Evolutionary conservation across 441 rosid species (phyloP), one percentile per base, ranked within the genome.

Genomic region (Eutrema salsugineum): DNA sequence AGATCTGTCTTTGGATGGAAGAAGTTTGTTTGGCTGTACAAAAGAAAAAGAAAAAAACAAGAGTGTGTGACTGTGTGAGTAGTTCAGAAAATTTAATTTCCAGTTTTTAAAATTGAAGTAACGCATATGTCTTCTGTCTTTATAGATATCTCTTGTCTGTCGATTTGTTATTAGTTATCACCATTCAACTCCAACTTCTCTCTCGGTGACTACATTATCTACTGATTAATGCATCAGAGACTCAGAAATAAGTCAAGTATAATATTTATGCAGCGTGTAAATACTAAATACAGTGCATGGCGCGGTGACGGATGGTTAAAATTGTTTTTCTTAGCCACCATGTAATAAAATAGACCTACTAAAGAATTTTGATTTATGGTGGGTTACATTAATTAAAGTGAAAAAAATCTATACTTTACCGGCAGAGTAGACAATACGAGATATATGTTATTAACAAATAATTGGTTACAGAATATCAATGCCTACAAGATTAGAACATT

Each of bases 31-130:
- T 28, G 36, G 15, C 47, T 62, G 70, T 72, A 43, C 47, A 44
- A 51, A 71, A 39, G 14, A 32, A 28, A 50, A 20, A 14, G 11
- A 60, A 9, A 10, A 36, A 6, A 39, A 39, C 9, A 17, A 20
- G 43, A 10, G 27, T 35, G n/a, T n/a, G n/a, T n/a, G n/a, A n/a
- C n/a, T n/a, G n/a, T n/a, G 56, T 24, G 63, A 71, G 61, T 63
- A 65, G 59, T 66, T 73, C 51, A 66, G 67, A 65, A 57, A 73
- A 48, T 46, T 72, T 64, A 72, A 19, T 46, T 72, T 71, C 22
- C 2, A 35, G 33, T 54, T 54, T 35, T 11, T 1, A 55, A 61
- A 65, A 38, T 28, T 17, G 44, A 48, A 48, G 54, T 36, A 66
- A 73, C 20, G 38, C 71, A 28, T 35, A 71, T 65, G 53, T 65